Conservation (phyloP, 257 asterid species). For the Apocynum venetum region DNA sequence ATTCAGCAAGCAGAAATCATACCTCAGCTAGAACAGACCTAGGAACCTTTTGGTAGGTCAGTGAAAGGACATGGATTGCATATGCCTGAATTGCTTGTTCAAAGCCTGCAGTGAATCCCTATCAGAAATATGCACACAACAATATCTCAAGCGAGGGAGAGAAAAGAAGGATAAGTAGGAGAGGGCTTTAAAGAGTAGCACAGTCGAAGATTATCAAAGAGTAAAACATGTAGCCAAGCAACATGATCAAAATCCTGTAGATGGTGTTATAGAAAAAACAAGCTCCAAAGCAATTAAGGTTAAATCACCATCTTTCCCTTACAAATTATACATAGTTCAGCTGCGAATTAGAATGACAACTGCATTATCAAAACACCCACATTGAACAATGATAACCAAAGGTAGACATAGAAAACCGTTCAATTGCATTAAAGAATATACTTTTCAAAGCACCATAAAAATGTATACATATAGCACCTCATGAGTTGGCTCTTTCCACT, state of each 20-base stretch:
- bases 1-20: constrained; percentile 19
- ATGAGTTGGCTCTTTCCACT: background rate
- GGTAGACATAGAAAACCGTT: background rate
- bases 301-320: background rate
- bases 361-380: background rate
- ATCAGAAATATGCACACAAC: background rate
- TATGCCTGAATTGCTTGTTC: constrained; percentile 87
- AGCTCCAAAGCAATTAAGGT: background rate
- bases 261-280: background rate
- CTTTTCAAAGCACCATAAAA: background rate
- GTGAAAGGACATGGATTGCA: constrained; percentile 73
- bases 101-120: constrained; percentile 46
- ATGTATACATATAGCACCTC: background rate
- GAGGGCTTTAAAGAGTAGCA: background rate
- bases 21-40: constrained; percentile 90
- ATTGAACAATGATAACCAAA: background rate
- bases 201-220: background rate
- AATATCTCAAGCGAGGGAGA: background rate
- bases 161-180: background rate
- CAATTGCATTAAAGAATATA: background rate
- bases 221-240: background rate
- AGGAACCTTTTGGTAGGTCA: constrained; percentile 66
- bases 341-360: background rate
- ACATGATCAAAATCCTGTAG: background rate
- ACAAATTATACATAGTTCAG: background rate